Evolutionary conservation across 352 stramenopile genomes (phyloP).

Genomic region (Thalassiosira livingstoniorum): DNA sequence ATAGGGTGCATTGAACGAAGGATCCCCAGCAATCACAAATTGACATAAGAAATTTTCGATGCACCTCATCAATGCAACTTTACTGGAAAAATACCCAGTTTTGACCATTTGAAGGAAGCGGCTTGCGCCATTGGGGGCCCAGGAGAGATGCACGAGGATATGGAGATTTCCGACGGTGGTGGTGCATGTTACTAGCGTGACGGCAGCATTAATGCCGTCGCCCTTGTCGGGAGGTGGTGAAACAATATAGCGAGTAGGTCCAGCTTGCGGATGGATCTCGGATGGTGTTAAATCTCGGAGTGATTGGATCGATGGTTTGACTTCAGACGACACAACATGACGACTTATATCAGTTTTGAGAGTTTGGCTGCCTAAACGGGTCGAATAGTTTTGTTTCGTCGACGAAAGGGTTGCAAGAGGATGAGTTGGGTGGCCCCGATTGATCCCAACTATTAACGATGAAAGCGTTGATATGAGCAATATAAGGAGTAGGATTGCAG

Average conservation of each 20-base stretch:
- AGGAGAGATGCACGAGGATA: slow-evolving; percentile 69
- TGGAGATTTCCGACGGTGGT: slow-evolving; percentile 24
- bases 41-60: slow-evolving; percentile 78
- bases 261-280: slow-evolving; percentile 16
- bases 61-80: slow-evolving; percentile 78
- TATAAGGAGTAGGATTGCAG: neutral
- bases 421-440: neutral
- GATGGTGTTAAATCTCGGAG: slow-evolving; percentile 16
- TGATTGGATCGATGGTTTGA: slow-evolving; percentile 11
- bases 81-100: slow-evolving; percentile 66
- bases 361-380: neutral
- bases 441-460: neutral
- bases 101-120: slow-evolving; percentile 77
- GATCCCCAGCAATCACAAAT: slow-evolving; percentile 72
- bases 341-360: neutral
- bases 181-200: slow-evolving; percentile 20
- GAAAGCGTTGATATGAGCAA: neutral
- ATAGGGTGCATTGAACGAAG: slow-evolving; percentile 52
- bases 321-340: neutral
- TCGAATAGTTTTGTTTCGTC: neutral
- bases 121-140: slow-evolving; percentile 72
- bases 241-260: slow-evolving; percentile 9
- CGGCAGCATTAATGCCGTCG: neutral
- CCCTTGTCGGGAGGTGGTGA: slow-evolving; percentile 2
- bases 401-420: neutral